Evolutionary conservation across 345 rosid species (phyloP).

Genomic region (Streptanthus diversifolius): DNA sequence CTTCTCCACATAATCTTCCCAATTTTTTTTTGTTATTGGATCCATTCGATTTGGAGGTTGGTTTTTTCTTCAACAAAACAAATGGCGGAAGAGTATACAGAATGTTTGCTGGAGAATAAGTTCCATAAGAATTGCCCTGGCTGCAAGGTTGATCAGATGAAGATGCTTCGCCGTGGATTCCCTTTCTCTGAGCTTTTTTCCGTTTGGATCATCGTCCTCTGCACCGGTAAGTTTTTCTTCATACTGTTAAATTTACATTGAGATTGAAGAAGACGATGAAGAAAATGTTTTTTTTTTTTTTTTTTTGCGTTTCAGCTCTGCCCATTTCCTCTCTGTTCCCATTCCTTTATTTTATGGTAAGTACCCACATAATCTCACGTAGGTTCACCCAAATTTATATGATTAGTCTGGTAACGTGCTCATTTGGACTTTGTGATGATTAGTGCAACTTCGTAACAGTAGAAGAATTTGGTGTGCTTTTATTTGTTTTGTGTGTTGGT

Average conservation of each 20-base stretch:
- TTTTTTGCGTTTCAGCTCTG: constrained; percentile 55
- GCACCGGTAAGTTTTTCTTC: constrained; percentile 41
- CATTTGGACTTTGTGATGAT: not conserved
- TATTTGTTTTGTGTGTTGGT: not conserved
- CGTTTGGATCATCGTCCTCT: constrained; percentile 71
- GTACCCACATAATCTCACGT: constrained; percentile 15
- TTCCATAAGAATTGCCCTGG: constrained; percentile 77
- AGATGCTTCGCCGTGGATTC: constrained; percentile 48
- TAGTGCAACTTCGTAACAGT: not conserved
- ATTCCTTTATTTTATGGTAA: constrained; percentile 88
- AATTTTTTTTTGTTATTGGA: not conserved
- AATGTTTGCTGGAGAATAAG: constrained; percentile 51
- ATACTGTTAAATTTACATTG: not conserved
- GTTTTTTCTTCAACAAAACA: not conserved
- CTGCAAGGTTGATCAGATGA: constrained; percentile 63
- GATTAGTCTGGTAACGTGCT: not conserved
- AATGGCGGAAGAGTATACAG: constrained; percentile 39
- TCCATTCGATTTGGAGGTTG: not conserved
- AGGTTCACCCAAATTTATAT: not conserved
- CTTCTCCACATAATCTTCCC: not conserved
- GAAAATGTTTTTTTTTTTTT: not conserved
- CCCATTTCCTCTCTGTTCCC: constrained; percentile 90
- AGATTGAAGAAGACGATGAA: not conserved
- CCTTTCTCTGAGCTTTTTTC: constrained; percentile 57
- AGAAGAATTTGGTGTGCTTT: not conserved